These are phyloP conservation scores for Lachnellula subtilissima DNA, from an alignment of 2,329 filamentous ascomycete genomes.

Conservation along the genomic window DNA sequence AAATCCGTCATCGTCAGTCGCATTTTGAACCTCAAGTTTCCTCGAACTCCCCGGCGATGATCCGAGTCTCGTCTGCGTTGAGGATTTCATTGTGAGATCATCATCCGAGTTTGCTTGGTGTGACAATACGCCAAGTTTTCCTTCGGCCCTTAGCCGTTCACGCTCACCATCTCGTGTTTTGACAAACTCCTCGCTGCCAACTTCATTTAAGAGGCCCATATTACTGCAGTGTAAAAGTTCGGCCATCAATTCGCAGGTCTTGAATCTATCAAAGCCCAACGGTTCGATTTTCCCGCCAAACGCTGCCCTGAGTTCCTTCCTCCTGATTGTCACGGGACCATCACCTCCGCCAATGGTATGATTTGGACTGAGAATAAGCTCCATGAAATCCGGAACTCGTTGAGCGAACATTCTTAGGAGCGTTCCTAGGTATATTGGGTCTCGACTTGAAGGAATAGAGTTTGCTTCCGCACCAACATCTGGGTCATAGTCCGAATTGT, in stretches of 20 bases:
- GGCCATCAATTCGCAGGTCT: conserved; percentile 98
- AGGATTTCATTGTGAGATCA: conserved; percentile 54
- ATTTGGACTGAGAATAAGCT: conserved; percentile 71
- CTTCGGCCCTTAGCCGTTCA: conserved; percentile 71
- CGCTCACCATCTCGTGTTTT: conserved; percentile 74
- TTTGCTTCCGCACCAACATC: conserved; percentile 80
- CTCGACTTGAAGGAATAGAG: conserved; percentile 73
- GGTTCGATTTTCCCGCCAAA: conserved; percentile 91
- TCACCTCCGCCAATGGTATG: conserved; percentile 53
- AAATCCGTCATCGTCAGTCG: conserved; percentile 83
- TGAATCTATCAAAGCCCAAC: conserved; percentile 94
- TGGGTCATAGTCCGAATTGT: conserved; percentile 97
- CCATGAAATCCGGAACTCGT: conserved; percentile 92
- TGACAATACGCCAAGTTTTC: conserved; percentile 53
- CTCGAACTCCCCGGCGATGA: conserved; percentile 62
- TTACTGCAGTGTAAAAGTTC: conserved; percentile 97
- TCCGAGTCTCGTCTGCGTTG: conserved; percentile 41
- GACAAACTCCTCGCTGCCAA: conserved; percentile 83
- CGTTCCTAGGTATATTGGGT: conserved; percentile 93
- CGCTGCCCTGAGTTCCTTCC: conserved; percentile 73
- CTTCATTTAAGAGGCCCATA: conserved; percentile 92
- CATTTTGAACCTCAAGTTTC: conserved; percentile 71
- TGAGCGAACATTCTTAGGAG: conserved; percentile 83
- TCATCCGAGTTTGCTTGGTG: conserved; percentile 51
- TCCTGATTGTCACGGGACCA: conserved; percentile 56